phyloP scores from a whole-genome alignment of 2,329 filamentous ascomycete species.

The Chaetomiaceae sp. region DNA sequence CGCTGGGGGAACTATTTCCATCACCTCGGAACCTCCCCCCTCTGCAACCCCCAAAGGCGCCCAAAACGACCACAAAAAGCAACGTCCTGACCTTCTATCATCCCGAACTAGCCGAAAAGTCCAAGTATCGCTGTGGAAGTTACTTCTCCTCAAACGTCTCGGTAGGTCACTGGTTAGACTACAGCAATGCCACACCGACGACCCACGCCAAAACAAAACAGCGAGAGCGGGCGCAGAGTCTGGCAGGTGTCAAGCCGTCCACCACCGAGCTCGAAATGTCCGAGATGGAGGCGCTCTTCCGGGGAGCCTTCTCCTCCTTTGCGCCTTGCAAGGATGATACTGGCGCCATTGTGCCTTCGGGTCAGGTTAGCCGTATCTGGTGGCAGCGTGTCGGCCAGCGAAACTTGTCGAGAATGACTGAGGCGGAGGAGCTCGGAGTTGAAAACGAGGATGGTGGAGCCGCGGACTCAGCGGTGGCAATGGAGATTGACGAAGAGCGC shows the following conservation, averaged over 20 bases:
- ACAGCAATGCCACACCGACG: constrained; percentile 58
- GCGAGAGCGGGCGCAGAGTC: constrained; percentile 66
- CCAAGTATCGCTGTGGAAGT: constrained; percentile 49
- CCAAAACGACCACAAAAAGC: constrained; percentile 65
- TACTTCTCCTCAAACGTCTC: constrained; percentile 65
- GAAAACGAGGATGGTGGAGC: constrained; percentile 37
- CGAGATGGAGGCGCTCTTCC: constrained; percentile 70
- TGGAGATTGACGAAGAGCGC: constrained; percentile 47
- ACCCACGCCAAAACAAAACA: constrained; percentile 58
- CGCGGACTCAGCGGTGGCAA: constrained; percentile 29
- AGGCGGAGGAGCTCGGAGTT: constrained; percentile 41
- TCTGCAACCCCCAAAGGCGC: constrained; percentile 66
- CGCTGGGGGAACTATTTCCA: constrained; percentile 70
- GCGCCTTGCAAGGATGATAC: constrained; percentile 72
- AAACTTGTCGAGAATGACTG: constrained; percentile 61
- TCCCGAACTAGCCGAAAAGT: constrained; percentile 45
- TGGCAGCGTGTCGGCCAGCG: constrained; percentile 68
- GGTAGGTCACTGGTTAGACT: constrained; percentile 66
- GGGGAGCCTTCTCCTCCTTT: constrained; percentile 74
- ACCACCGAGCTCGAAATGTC: constrained; percentile 54
- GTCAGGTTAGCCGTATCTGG: constrained; percentile 66
- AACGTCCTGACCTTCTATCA: constrained; percentile 37
- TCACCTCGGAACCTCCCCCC: constrained; percentile 61
- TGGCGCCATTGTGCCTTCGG: constrained; percentile 63
- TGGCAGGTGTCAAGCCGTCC: constrained; percentile 56